Evolutionary conservation across 768 basidiomycete species (phyloP), one percentile per base, ranked within the genome.

Genomic region (Leccinum olivaceopallidum): DNA sequence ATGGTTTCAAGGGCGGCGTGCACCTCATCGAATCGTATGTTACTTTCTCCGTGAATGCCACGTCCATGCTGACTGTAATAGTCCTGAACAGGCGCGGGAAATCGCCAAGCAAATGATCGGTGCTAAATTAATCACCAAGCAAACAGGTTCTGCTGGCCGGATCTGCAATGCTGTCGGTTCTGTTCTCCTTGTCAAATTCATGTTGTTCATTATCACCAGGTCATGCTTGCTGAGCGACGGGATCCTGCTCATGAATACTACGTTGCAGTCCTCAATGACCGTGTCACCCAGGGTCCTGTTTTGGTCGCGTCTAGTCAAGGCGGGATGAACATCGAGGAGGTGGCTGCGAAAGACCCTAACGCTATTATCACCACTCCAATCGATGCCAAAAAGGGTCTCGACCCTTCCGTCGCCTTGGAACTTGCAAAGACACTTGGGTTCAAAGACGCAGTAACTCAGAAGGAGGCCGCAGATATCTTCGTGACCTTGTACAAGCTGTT

Each of bases 281-380:
- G 97, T 66, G 85, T 84, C 14, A 80, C 89, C 6, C 88, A 94
- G 61, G 89, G 92, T 14, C 92, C 94, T 49, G 97, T 98, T 32
- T 84, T 99, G 52, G 96, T 99, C 57, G 89, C 89, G 20, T 98
- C 97, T 49, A 83, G 83, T 20, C 95, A 98, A 72, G 97, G 97
- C 58, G 97, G 97, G 59, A 99, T 99, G 97, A 98, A 98, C 78
- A 99, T 99, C 71, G 97, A 99, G 76, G 97, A 99, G 70, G 97
- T 99, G 52, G 97, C 97, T 28, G 92, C 93, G 32, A 94, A 95
- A 67, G 94, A 97, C 70, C 97, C 97, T 37, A 78, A 80, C 39
- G 92, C 97, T 44, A 98, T 99, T 76, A 94, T 98, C 69, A 98
- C 95, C 51, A 95, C 91, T 12, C 91, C 94, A 52, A 92, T 99